These are phyloP conservation scores for Trypanosoma congolense DNA, from an alignment of 208 protist species.

Conservation along the genomic window DNA sequence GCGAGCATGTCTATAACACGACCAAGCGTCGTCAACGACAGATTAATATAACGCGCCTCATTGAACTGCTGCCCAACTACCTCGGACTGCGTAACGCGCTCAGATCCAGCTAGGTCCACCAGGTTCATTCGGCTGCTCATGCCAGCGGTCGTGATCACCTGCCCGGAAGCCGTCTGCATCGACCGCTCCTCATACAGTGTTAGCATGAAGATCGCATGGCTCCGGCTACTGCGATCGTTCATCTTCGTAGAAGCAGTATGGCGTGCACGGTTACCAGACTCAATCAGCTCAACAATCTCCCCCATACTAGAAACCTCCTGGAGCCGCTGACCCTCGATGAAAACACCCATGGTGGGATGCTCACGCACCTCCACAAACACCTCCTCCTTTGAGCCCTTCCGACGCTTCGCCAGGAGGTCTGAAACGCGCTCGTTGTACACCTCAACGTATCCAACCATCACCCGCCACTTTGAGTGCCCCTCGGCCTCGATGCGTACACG, in stretches of 20 bases:
- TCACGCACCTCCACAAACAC: constrained; percentile 26
- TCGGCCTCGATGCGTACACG: constrained; percentile 13
- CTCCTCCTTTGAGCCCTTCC: constrained; percentile 25
- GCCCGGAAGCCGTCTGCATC: constrained; percentile 10
- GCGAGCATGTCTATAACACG: constrained; percentile 43
- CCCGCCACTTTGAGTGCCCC: constrained; percentile 32
- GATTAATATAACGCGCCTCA: constrained; percentile 62
- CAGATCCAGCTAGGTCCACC: constrained; percentile 70
- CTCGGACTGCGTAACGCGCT: constrained; percentile 33
- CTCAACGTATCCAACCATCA: constrained; percentile 76
- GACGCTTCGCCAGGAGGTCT: constrained; percentile 48
- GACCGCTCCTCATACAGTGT: constrained; percentile 23
- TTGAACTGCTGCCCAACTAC: constrained; percentile 35
- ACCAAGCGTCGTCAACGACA: constrained; percentile 47
- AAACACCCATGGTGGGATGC: constrained; percentile 29
- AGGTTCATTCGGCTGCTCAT: constrained; percentile 38
- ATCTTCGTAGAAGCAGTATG: constrained; percentile 46
- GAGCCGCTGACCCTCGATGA: constrained; percentile 31
- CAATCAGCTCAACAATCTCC: constrained; percentile 27
- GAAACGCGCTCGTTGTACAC: constrained; percentile 87
- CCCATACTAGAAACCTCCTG: constrained; percentile 11
- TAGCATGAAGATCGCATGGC: constrained; percentile 46
- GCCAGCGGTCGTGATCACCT: constrained; percentile 17
- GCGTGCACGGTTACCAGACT: constrained; percentile 26
- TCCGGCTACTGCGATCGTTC: constrained; percentile 51